A percentile compares a stretch with the other conserved stretches of the same genome.
Evolutionary conservation across 805 yeast species (phyloP).

Genomic region (Yamadazyma paraphyllophila): DNA sequence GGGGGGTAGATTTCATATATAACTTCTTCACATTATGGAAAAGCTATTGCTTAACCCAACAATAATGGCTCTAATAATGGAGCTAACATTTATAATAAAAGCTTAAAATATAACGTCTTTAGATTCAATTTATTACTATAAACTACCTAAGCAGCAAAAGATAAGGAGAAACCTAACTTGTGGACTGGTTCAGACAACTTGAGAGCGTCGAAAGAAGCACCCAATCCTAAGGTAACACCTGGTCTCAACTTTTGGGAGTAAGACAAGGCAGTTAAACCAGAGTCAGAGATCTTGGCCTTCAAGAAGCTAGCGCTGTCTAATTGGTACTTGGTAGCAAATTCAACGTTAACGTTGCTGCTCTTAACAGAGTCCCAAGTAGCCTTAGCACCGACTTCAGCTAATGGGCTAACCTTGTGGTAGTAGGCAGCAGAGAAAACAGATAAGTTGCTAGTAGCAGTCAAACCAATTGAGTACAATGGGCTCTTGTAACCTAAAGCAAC

Average conservation of each 20-base stretch:
- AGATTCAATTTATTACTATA: background rate
- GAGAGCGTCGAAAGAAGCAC: constrained; percentile 95
- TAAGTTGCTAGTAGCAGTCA: constrained; percentile 81
- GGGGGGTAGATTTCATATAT: no score
- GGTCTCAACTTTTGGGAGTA: constrained; percentile 95
- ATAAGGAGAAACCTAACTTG: constrained; percentile 93
- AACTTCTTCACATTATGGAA: no score
- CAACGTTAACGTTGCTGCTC: constrained; percentile 81
- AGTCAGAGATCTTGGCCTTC: constrained; percentile 95
- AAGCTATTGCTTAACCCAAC: no score
- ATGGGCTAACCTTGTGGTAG: constrained; percentile 91
- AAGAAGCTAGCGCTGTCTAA: constrained; percentile 86
- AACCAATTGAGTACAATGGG: constrained; percentile 81
- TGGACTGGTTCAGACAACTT: constrained; percentile 95
- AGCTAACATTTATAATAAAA: no score
- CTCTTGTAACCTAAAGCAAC: constrained; percentile 92
- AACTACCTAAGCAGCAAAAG: constrained; percentile 73
- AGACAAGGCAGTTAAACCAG: constrained; percentile 89
- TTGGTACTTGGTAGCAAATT: constrained; percentile 92
- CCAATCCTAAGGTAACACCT: constrained; percentile 95
- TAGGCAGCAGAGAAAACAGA: constrained; percentile 91
- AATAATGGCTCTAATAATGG: no score
- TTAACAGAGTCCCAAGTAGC: constrained; percentile 92
- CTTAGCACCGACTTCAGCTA: constrained; percentile 96
- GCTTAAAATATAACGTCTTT: background rate